Base-by-base conservation (phyloP, 148 eudicot species). In the Chenopodium formosanum region DNA sequence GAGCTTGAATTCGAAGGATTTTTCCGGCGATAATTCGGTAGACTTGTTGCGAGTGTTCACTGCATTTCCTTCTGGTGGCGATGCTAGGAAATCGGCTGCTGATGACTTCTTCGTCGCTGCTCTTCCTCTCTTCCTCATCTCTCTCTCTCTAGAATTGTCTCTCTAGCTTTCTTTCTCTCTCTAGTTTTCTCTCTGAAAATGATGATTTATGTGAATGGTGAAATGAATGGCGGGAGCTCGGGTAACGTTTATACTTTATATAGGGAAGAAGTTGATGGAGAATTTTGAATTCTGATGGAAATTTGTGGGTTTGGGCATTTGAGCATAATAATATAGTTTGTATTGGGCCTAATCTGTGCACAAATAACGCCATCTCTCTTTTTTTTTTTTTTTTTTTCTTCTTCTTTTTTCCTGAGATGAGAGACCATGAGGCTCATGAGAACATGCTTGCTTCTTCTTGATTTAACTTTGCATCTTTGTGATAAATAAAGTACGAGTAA, bases 1-100 rank as follows among this genome's bases (percentile, higher is more conserved):
- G 78, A 81, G 50, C 40, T 62, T 77, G 83, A 81, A 84, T 10
- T 75, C 76, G 58, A 78, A 84, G 63, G 81, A 64, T 19, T 84
- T 81, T 16, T 71, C 46, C 40, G 71, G 34, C 56, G 58, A 44
- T 13, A 65, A 47, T 27, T 80, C 65, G 16, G 11, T 25, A 32
- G 68, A 47, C 46, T 27, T 40, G 20, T 66, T 32, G 75, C 74
- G 13, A 10, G 78, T 77, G 17, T 77, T 80, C 16, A 34, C 10
- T 14, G 58, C n/a, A 11, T 9, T 65, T 76, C 5, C 58, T 69
- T 48, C 75, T 1, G 83, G 81, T 29, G 84, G 86, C 4, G 84
- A 80, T 17, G 32, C 58, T 9, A 84, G n/a, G 46, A 81, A 73
- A 50, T 72, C 86, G 31, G 81, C 86, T 47, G 86, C 78, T 6